phyloP scores from a whole-genome alignment of 1,139 yeast genomes.

The Candida sanyaensis region DNA sequence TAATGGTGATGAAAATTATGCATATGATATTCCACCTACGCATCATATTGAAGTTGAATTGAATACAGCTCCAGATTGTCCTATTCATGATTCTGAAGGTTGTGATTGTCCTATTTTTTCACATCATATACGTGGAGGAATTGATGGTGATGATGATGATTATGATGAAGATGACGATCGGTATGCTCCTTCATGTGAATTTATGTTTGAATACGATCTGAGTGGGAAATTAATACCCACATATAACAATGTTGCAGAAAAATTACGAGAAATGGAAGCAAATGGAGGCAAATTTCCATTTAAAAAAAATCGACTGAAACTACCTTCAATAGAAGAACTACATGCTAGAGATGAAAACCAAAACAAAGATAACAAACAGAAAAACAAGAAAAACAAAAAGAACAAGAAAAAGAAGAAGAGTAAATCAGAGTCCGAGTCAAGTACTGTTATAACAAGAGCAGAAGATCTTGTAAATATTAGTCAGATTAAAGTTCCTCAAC shows the following conservation, averaged over 20 bases:
- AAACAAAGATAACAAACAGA: constrained; percentile 21
- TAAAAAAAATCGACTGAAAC: constrained; percentile 9
- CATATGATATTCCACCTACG: constrained; percentile 21
- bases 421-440: not conserved
- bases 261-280: constrained; percentile 29
- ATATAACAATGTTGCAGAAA: constrained; percentile 42
- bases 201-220: constrained; percentile 46
- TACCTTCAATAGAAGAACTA: constrained; percentile 21
- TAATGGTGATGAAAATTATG: constrained; percentile 19
- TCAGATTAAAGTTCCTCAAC: not conserved
- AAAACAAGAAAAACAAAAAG: not conserved
- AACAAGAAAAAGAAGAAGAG: not conserved
- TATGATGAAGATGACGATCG: constrained; percentile 21
- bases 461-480: not conserved
- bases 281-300: constrained; percentile 10
- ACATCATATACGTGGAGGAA: constrained; percentile 6
- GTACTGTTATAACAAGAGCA: constrained; percentile 1
- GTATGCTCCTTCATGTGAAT: constrained; percentile 43
- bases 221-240: constrained; percentile 48
- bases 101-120: constrained; percentile 35
- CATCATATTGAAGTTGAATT: constrained; percentile 49
- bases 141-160: constrained; percentile 9
- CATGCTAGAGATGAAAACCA: constrained; percentile 20
- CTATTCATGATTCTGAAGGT: constrained; percentile 29
- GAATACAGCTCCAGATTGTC: constrained; percentile 34